phyloP scores from a whole-genome alignment of 2,329 filamentous ascomycete genomes.

The Byssothecium circinans region DNA sequence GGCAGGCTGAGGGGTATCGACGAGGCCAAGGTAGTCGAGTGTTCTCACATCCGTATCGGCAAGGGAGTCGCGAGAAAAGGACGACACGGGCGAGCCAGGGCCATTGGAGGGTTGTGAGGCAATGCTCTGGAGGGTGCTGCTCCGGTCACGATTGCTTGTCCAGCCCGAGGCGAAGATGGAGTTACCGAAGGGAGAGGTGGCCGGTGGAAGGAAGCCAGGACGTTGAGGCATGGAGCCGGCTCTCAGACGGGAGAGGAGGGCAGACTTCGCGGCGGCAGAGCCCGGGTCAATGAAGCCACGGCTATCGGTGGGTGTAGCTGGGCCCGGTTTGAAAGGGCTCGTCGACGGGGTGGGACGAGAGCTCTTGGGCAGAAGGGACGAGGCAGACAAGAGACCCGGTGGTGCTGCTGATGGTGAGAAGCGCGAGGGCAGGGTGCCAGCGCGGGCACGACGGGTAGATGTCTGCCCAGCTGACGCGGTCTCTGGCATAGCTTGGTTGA shows the following conservation, averaged over 20 bases:
- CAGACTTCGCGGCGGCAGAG: conserved; percentile 64
- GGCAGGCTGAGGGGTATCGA: conserved; percentile 84
- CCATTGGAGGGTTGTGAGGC: conserved; percentile 85
- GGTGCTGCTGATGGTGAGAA: conserved; percentile 77
- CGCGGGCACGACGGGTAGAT: conserved; percentile 77
- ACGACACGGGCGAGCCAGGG: conserved; percentile 81
- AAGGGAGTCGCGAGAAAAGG: conserved; percentile 81
- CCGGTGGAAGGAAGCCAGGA: conserved; percentile 63
- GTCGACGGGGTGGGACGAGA: conserved; percentile 84
- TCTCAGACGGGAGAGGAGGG: conserved; percentile 79
- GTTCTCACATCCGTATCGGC: conserved; percentile 90
- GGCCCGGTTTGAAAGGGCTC: conserved; percentile 77
- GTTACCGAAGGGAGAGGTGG: conserved; percentile 74
- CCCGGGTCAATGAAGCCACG: conserved; percentile 43
- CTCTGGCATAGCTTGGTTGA: conserved; percentile 70
- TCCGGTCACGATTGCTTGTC: conserved; percentile 77
- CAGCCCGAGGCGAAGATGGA: conserved; percentile 87
- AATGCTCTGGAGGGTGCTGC: conserved; percentile 86
- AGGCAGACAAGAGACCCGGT: conserved; percentile 56
- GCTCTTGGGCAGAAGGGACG: conserved; percentile 69
- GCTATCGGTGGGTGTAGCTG: conserved; percentile 43
- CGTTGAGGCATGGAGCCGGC: conserved; percentile 94
- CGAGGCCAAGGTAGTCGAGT: conserved; percentile 91
- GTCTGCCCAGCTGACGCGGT: conserved; percentile 59
- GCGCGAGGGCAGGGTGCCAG: conserved; percentile 92